Evolutionary conservation across 1,284 basidiomycete species (phyloP).

Genomic region (Mycena sp.): DNA sequence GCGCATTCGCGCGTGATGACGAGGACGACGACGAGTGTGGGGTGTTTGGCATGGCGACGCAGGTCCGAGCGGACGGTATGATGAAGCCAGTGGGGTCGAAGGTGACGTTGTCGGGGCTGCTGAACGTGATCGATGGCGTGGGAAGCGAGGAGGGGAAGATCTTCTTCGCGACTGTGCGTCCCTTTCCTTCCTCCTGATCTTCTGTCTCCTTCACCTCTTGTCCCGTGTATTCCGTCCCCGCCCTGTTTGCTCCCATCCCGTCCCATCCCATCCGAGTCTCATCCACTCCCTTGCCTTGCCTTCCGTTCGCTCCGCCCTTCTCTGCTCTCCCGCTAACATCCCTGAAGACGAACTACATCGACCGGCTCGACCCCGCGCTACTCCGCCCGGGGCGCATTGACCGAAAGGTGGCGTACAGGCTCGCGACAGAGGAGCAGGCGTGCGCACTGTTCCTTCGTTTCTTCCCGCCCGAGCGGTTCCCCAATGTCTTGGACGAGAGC

Average conservation of each 20-base stretch:
- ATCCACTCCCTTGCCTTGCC: background rate
- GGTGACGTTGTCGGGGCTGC: conserved; percentile 59
- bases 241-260: background rate
- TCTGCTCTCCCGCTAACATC: too few relatives aligned
- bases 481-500: too few relatives aligned
- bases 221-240: too few relatives aligned
- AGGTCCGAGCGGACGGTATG: background rate
- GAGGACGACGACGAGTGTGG: conserved; percentile 36
- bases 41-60: too few relatives aligned
- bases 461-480: conserved; percentile 18
- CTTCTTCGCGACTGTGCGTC: conserved; percentile 59
- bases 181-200: background rate
- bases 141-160: conserved; percentile 64
- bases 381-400: conserved; percentile 32
- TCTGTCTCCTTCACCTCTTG: background rate
- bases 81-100: background rate
- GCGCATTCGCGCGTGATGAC: conserved; percentile 58
- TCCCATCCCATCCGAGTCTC: background rate
- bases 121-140: conserved; percentile 65
- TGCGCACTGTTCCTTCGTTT: conserved; percentile 27
- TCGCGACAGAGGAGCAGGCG: conserved; percentile 25
- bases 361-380: conserved; percentile 32
- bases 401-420: conserved; percentile 24
- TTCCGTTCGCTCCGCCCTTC: background rate
- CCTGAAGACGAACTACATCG: conserved; percentile 32